A percentile compares a stretch with the other conserved stretches of the same genome.
phyloP scores from a whole-genome alignment of 2,329 filamentous ascomycete species.

The Pseudogymnoascus sp. region DNA sequence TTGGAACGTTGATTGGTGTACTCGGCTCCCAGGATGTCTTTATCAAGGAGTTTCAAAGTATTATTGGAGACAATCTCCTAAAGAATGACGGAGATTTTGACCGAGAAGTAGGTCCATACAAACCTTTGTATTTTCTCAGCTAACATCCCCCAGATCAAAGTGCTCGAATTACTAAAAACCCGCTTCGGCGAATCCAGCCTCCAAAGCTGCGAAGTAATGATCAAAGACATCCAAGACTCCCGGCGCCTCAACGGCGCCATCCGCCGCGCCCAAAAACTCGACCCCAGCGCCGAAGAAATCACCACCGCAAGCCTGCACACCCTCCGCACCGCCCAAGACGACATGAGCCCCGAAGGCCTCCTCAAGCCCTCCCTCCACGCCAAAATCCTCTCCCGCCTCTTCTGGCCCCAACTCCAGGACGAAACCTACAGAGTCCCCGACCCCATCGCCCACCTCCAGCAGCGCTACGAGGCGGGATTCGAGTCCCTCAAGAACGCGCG shows the following conservation, averaged over 20 bases:
- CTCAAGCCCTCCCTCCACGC: constrained; percentile 52
- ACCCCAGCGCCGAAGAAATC: constrained; percentile 25
- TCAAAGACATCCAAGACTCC: constrained; percentile 85
- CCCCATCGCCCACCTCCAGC: constrained; percentile 53
- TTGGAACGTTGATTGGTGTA: constrained; percentile 80
- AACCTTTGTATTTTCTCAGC: constrained; percentile 7
- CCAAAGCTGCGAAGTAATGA: constrained; percentile 95
- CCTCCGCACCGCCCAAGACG: constrained; percentile 25
- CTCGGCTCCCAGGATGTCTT: constrained; percentile 87
- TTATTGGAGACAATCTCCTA: constrained; percentile 76
- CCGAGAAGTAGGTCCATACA: constrained; percentile 47
- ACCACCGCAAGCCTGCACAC: constrained; percentile 15
- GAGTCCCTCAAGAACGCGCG: constrained; percentile 73
- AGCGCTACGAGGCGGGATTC: constrained; percentile 67
- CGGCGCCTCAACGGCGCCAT: constrained; percentile 63
- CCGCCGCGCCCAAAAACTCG: constrained; percentile 41
- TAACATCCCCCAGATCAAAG: constrained; percentile 48
- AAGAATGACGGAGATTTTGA: constrained; percentile 61
- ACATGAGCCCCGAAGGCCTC: constrained; percentile 28
- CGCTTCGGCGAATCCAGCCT: constrained; percentile 79
- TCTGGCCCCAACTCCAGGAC: constrained; percentile 78
- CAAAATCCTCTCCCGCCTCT: constrained; percentile 84
- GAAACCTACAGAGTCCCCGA: constrained; percentile 60
- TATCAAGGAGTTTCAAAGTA: constrained; percentile 85
- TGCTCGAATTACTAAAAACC: constrained; percentile 79